A percentile compares a stretch with the other conserved stretches of the same genome.
Evolutionary conservation across 2,329 filamentous ascomycete genomes (phyloP).

Genomic region (Hymenoscyphus occultus): DNA sequence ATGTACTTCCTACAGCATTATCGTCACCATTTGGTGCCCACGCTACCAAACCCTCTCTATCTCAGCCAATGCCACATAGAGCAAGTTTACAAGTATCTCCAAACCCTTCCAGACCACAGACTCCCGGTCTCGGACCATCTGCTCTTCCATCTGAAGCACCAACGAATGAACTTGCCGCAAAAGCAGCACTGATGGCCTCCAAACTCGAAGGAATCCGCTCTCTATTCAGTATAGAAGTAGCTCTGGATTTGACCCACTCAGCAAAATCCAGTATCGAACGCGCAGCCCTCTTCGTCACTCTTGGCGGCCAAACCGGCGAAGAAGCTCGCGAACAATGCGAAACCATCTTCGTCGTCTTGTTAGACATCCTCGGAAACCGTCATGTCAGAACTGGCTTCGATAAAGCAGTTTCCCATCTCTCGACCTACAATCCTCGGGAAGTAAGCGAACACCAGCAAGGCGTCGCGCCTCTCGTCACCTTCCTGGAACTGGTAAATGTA

Average conservation of each 20-base stretch:
- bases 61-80: constrained; percentile 23
- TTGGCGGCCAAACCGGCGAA: constrained; percentile 76
- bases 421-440: constrained; percentile 85
- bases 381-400: constrained; percentile 94
- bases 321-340: constrained; percentile 87
- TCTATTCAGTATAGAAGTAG: constrained; percentile 94
- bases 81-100: constrained; percentile 33
- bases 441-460: constrained; percentile 67
- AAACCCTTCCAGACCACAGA: constrained; percentile 47
- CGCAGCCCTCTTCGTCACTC: constrained; percentile 74
- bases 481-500: constrained; percentile 96
- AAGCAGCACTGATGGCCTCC: constrained; percentile 96
- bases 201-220: constrained; percentile 91
- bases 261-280: constrained; percentile 87
- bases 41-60: constrained; percentile 37
- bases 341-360: constrained; percentile 78
- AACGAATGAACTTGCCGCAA: constrained; percentile 88
- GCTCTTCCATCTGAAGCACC: constrained; percentile 64
- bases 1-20: constrained; percentile 70
- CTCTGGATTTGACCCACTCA: constrained; percentile 80
- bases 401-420: constrained; percentile 86
- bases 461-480: constrained; percentile 89
- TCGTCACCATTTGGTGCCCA: constrained; percentile 43
- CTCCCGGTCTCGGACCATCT: constrained; percentile 43
- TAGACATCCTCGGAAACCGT: constrained; percentile 78